Evolutionary conservation across 2,329 filamentous ascomycete genomes (phyloP), one percentile per base, ranked within the genome.

Genomic region (Trichoderma sp.): DNA sequence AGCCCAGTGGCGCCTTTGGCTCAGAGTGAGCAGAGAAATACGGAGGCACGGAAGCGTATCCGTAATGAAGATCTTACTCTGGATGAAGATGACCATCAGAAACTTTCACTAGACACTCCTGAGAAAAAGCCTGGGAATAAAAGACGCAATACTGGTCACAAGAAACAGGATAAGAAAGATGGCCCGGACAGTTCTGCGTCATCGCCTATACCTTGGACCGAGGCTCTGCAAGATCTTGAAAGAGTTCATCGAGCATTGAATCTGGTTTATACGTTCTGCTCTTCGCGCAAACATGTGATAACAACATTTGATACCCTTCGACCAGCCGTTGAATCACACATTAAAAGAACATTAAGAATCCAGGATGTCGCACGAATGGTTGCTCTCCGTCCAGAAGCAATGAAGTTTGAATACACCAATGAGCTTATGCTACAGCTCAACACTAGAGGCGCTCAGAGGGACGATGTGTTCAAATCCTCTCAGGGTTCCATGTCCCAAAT

Each of bases 241-340:
- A 90, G 91, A 79, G 92, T 91, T 0, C 93, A 98, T 79, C 88
- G 90, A 73, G 95, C 96, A 1, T 83, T 99, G 72, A 99, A 97
- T 76, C 83, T 98, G 2, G 94, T 98, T 1, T 97, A 94, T 77
- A 98, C 96, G 0, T 98, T 99, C 79, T 97, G 94, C 83, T 96
- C 91, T 79, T 95, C 95, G 1, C 90, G 96, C 59, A 98, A 97
- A 79, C 93, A 98, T 77, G 87, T 98, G 32, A 91, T 93, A 0
- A 98, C 96, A 0, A 98, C 95, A 0, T 94, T 98, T 75, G 92
- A 96, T 17, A 97, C 92, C 6, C 92, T 99, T 61, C 94, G 91
- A 76, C 88, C 90, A 9, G 89, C 95, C 0, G 95, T 98, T 1
- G 94, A 98, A 80, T 88, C 88, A 0, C 94, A 98, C 78, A 94